Evolutionary conservation across 805 yeast species (phyloP).

Genomic region (Kazachstania africana): DNA sequence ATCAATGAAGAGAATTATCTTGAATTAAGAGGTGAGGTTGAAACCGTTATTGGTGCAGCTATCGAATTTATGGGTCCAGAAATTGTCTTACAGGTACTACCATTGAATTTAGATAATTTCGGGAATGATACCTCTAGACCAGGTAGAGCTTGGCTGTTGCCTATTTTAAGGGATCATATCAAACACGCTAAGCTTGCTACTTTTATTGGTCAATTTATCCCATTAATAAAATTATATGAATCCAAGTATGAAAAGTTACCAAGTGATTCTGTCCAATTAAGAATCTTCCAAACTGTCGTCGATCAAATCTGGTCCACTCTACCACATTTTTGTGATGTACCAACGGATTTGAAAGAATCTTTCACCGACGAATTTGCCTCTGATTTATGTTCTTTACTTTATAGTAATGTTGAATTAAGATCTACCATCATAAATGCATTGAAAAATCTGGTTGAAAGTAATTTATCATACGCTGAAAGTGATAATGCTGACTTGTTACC

Average conservation of each 20-base stretch:
- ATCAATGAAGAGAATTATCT: conserved; percentile 49
- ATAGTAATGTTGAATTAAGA: conserved; percentile 64
- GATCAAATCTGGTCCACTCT: conserved; percentile 89
- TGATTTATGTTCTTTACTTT: conserved; percentile 57
- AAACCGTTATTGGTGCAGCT: conserved; percentile 67
- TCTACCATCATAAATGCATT: conserved; percentile 75
- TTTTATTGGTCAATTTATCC: conserved; percentile 54
- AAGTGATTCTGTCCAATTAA: conserved; percentile 54
- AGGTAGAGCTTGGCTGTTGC: conserved; percentile 96
- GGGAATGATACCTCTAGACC: conserved; percentile 30
- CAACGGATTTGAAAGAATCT: conserved; percentile 52
- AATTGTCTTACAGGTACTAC: conserved; percentile 58
- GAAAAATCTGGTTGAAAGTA: conserved; percentile 66
- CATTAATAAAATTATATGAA: conserved; percentile 47
- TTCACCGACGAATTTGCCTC: conserved; percentile 75
- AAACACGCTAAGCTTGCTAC: conserved; percentile 56
- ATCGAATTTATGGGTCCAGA: conserved; percentile 81
- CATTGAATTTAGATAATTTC: conserved; percentile 61
- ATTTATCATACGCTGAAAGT: conserved; percentile 40
- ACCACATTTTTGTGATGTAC: conserved; percentile 82
- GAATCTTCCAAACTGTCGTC: conserved; percentile 71
- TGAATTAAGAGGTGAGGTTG: conserved; percentile 65
- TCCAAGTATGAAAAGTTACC: conserved; percentile 33
- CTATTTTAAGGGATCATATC: conserved; percentile 78
- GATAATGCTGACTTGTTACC: conserved; percentile 43